Percentiles rank a stretch among this genome's conserved stretches.
Conservation (phyloP, 2,329 filamentous ascomycete genomes). For the Colletotrichum brevisporum region DNA sequence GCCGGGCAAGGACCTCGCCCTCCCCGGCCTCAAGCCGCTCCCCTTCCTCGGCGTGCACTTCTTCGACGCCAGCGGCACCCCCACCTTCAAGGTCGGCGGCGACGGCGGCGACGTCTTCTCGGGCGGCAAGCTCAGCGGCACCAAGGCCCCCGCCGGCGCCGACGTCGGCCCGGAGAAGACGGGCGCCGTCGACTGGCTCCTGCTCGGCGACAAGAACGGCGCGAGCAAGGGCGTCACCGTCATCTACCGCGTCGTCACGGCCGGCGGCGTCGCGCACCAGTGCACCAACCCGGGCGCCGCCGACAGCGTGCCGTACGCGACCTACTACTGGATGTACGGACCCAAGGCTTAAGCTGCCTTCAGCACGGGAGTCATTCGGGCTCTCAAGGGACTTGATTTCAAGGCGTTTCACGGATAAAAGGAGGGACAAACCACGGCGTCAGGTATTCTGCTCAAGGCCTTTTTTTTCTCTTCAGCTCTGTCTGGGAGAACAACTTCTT, state of each 20-base stretch:
- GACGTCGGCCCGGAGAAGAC: conserved; percentile 62
- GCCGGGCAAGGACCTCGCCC: conserved; percentile 54
- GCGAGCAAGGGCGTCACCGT: conserved; percentile 53
- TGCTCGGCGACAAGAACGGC: conserved; percentile 58
- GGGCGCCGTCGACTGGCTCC: conserved; percentile 70
- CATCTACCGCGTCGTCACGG: conserved; percentile 70
- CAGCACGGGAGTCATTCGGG: not conserved
- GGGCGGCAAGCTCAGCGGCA: conserved; percentile 63
- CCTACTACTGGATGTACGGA: conserved; percentile 72
- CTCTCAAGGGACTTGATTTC: too few relatives aligned
- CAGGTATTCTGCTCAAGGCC: not conserved
- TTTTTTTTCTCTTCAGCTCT: not conserved
- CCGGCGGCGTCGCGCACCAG: conserved; percentile 62
- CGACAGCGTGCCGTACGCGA: conserved; percentile 68
- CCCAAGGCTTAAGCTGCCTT: conserved; percentile 39
- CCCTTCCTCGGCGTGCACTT: conserved; percentile 75
- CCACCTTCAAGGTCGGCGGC: conserved; percentile 71
- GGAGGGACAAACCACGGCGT: not conserved
- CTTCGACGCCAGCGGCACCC: conserved; percentile 69
- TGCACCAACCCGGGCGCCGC: conserved; percentile 57
- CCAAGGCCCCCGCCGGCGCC: conserved; percentile 66
- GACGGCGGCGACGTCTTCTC: conserved; percentile 56
- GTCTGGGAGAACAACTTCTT: not conserved
- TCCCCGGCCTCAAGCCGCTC: conserved; percentile 51
- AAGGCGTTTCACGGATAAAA: conserved; percentile 12